Percentiles rank a stretch among this genome's conserved stretches.
Evolutionary conservation across 352 stramenopile genomes (phyloP).

Genomic region (Halophytophthora batemanensis): DNA sequence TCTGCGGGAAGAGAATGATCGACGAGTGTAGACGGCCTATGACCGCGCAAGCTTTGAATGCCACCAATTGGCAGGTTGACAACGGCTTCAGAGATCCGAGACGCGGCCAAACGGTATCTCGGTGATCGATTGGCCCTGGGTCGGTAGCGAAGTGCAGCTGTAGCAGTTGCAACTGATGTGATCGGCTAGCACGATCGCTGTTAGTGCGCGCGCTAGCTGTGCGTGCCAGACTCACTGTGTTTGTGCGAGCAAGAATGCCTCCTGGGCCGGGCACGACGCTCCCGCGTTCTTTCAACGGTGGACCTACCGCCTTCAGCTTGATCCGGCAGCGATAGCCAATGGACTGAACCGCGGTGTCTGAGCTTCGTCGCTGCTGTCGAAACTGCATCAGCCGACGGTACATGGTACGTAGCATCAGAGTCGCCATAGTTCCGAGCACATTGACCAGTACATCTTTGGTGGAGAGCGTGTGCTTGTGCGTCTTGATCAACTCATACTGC

Average conservation of each 20-base stretch:
- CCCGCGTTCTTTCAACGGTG: conserved; percentile 5
- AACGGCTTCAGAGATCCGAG: conserved; percentile 10
- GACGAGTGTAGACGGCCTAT: conserved; percentile 20
- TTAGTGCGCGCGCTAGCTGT: not conserved
- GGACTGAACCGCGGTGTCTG: conserved; percentile 15
- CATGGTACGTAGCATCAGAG: conserved; percentile 22
- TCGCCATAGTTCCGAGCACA: conserved; percentile 11
- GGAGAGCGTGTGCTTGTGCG: conserved; percentile 4
- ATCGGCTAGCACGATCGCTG: conserved; percentile 8
- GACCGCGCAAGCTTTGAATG: conserved; percentile 10
- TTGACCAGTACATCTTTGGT: conserved; percentile 21
- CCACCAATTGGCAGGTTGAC: conserved; percentile 9
- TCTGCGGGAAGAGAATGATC: conserved; percentile 15
- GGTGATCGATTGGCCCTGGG: conserved; percentile 10
- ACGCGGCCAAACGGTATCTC: conserved; percentile 10
- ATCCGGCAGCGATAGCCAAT: conserved; percentile 23
- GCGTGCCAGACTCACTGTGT: not conserved
- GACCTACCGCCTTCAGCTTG: conserved; percentile 11
- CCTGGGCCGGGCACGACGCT: conserved; percentile 14
- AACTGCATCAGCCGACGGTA: conserved; percentile 17
- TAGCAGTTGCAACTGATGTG: conserved; percentile 6
- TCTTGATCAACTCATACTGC: conserved; percentile 17
- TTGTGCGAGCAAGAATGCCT: not conserved
- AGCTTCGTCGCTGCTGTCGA: conserved; percentile 18
- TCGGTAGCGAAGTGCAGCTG: conserved; percentile 22